Evolutionary conservation across 805 yeast species (phyloP).

Genomic region (Pichia ethanolica): DNA sequence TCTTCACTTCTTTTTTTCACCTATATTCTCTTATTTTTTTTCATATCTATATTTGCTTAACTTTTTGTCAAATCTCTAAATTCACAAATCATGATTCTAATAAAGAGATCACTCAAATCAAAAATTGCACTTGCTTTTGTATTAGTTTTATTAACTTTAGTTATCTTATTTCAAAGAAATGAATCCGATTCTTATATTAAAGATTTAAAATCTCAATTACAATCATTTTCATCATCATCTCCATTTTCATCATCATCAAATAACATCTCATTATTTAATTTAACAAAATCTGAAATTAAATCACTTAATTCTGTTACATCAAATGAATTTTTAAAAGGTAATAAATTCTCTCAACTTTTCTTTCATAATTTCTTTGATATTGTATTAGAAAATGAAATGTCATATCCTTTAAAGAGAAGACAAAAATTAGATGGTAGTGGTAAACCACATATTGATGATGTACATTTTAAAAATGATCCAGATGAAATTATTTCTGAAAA

Average conservation of each 20-base stretch:
- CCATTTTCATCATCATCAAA: neutral
- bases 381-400: slow-evolving; percentile 23
- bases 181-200: too few species aligned
- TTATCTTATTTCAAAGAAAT: too few species aligned
- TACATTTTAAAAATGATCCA: slow-evolving; percentile 8
- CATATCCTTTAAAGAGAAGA: slow-evolving; percentile 27
- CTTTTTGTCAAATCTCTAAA: too few species aligned
- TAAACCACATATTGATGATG: slow-evolving; percentile 15
- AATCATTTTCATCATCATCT: neutral
- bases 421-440: slow-evolving; percentile 15
- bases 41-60: too few species aligned
- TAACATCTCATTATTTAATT: neutral
- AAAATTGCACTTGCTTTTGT: too few species aligned
- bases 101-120: too few species aligned
- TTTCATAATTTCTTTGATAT: slow-evolving; percentile 24
- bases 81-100: too few species aligned
- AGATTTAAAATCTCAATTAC: neutral
- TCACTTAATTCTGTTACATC: slow-evolving; percentile 12
- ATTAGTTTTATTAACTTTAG: too few species aligned
- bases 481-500: slow-evolving; percentile 9
- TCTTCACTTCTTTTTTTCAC: too few species aligned
- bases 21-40: too few species aligned
- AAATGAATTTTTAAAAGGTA: slow-evolving; percentile 22
- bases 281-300: neutral
- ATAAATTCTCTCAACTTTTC: slow-evolving; percentile 21